These are phyloP conservation scores for Simplicillium aogashimaense DNA, from an alignment of 2,329 filamentous ascomycete genomes.

Conservation along the genomic window DNA sequence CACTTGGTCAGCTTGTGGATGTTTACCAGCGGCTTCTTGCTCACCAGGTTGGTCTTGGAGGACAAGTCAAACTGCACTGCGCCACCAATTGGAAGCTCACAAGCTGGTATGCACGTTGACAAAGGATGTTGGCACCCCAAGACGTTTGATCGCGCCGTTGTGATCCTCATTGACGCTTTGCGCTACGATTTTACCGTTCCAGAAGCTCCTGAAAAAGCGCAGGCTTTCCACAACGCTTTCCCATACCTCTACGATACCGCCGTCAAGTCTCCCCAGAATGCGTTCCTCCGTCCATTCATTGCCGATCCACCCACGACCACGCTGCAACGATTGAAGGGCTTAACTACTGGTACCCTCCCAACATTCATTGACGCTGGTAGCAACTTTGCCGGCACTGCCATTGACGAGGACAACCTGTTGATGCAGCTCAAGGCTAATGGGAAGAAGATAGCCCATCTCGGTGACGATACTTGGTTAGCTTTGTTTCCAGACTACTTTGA, in stretches of 20 bases:
- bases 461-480: constrained; percentile 96
- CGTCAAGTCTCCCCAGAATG: constrained; percentile 62
- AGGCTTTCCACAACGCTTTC: constrained; percentile 72
- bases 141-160: constrained; percentile 82
- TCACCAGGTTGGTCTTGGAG: constrained; percentile 74
- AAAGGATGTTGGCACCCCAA: constrained; percentile 93
- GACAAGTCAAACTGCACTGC: constrained; percentile 61
- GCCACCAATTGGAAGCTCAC: constrained; percentile 51
- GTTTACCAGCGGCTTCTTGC: constrained; percentile 89
- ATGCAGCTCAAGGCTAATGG: constrained; percentile 54
- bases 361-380: constrained; percentile 91
- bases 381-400: constrained; percentile 89
- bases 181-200: constrained; percentile 96
- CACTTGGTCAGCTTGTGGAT: constrained; percentile 78
- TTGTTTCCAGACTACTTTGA: constrained; percentile 94
- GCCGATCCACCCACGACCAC: constrained; percentile 94
- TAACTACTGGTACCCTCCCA: constrained; percentile 90
- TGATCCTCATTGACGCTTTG: constrained; percentile 85
- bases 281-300: constrained; percentile 89
- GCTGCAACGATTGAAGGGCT: constrained; percentile 80
- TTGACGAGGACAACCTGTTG: constrained; percentile 80
- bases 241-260: constrained; percentile 81
- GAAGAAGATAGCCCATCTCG: constrained; percentile 78
- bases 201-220: constrained; percentile 29
- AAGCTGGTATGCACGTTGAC: constrained; percentile 31